These are phyloP conservation scores for Kodamaea ohmeri DNA, from an alignment of 1,139 yeast species.

Conservation along the genomic window DNA sequence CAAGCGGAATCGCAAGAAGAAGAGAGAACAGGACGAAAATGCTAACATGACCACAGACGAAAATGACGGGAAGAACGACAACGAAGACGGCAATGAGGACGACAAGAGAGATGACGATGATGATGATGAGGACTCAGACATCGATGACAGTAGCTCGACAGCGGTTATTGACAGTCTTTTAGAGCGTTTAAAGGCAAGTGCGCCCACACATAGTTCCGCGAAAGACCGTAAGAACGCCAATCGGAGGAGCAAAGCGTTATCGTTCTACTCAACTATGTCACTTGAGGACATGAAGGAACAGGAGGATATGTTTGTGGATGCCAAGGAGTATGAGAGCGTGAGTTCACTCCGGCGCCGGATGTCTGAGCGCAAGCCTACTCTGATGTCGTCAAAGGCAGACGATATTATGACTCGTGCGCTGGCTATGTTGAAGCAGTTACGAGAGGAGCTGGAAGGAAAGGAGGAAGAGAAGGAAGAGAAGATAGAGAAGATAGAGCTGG, in stretches of 20 bases:
- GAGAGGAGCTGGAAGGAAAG: slow-evolving; percentile 16
- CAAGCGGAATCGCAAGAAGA: slow-evolving; percentile 9
- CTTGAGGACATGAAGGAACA: slow-evolving; percentile 24
- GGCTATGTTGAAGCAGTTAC: slow-evolving; percentile 39
- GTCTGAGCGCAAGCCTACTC: slow-evolving; percentile 31
- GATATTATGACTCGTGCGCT: slow-evolving; percentile 39
- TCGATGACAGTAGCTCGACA: slow-evolving; percentile 15
- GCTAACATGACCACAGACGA: too few relatives aligned
- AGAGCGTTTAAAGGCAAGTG: slow-evolving; percentile 36
- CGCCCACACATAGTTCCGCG: slow-evolving; percentile 21
- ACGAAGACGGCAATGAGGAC: slow-evolving; percentile 12
- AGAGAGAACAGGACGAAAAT: slow-evolving; percentile 2
- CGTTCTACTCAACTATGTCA: slow-evolving; percentile 34
- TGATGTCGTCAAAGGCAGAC: slow-evolving; percentile 22
- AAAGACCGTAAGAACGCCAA: slow-evolving; percentile 23
- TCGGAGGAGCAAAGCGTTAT: slow-evolving; percentile 35
- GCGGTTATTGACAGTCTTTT: slow-evolving; percentile 41
- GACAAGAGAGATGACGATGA: slow-evolving; percentile 13
- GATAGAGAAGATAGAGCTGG: not conserved
- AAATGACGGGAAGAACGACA: slow-evolving; percentile 9
- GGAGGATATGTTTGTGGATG: slow-evolving; percentile 1
- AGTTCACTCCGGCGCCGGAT: slow-evolving; percentile 37
- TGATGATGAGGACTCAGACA: slow-evolving; percentile 10
- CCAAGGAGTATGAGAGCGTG: slow-evolving; percentile 40
- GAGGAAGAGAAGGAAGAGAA: slow-evolving; percentile 1